A percentile compares a stretch with the other conserved stretches of the same genome.
Evolutionary conservation across 202 grass and related monocot genomes (phyloP).

Genomic region (Panicum virgatum): DNA sequence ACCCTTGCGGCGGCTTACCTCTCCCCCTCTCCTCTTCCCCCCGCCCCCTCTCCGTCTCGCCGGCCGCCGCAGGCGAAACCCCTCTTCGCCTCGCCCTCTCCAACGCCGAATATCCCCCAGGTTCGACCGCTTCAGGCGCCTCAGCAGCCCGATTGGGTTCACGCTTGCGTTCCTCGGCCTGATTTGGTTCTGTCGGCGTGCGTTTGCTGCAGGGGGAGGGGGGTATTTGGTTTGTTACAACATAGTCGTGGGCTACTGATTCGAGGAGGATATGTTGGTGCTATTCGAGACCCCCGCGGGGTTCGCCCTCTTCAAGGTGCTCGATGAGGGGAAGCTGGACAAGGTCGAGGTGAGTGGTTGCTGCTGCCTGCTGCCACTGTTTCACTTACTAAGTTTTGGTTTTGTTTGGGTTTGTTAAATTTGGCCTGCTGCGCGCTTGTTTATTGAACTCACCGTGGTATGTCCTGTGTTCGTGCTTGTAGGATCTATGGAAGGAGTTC

Average conservation of each 20-base stretch:
- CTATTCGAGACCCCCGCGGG: conserved; percentile 95
- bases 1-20: conserved; percentile 44
- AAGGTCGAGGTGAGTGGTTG: conserved; percentile 60
- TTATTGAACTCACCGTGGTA: not conserved
- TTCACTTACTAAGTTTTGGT: not conserved
- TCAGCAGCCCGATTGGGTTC: not conserved
- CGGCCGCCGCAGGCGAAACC: conserved; percentile 30
- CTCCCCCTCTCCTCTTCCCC: not conserved
- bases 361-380: too few species aligned
- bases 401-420: not conserved
- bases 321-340: conserved; percentile 81
- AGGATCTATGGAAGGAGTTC: conserved; percentile 87
- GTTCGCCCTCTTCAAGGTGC: conserved; percentile 93
- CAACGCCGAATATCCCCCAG: not conserved
- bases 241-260: not conserved
- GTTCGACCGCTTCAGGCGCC: not conserved
- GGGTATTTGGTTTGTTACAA: not conserved
- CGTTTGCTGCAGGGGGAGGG: not conserved
- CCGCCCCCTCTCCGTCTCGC: not conserved
- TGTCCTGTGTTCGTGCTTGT: not conserved
- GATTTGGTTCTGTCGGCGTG: not conserved
- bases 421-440: not conserved
- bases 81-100: not conserved
- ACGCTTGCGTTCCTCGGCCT: not conserved
- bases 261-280: conserved; percentile 52